These are phyloP conservation scores for Aegilops bicornis DNA, from an alignment of 176 grass and related monocot species.

Conservation along the genomic window DNA sequence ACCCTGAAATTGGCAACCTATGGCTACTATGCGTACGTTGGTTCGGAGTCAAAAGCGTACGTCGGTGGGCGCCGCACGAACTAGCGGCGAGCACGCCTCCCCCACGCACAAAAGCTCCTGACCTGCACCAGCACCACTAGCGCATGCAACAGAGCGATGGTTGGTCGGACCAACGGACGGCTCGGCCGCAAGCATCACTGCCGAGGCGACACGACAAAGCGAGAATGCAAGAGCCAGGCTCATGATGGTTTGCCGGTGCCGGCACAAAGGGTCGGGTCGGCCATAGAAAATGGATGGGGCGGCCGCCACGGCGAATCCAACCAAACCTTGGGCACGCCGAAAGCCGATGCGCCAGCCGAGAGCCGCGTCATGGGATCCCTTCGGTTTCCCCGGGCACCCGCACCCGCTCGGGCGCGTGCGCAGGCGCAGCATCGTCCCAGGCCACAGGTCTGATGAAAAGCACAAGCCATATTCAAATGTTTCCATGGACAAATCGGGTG, in stretches of 20 bases:
- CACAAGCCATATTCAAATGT: neutral
- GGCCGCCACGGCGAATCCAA: neutral
- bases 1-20: no score
- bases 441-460: neutral
- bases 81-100: neutral
- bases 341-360: constrained; percentile 9
- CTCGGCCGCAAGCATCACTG: neutral
- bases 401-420: no score
- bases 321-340: constrained; percentile 37
- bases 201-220: neutral
- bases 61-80: neutral
- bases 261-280: constrained; percentile 38
- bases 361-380: neutral
- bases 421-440: neutral
- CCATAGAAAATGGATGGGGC: neutral
- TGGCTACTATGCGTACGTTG: no score
- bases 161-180: neutral
- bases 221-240: neutral
- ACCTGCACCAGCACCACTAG: neutral
- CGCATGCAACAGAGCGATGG: neutral
- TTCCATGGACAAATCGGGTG: neutral
- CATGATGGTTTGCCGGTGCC: constrained; percentile 1
- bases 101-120: no score
- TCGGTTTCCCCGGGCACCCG: neutral
- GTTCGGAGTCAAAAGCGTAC: no score